Conservation (phyloP, 257 asterid species). For the Ajuga chamaepitys region DNA sequence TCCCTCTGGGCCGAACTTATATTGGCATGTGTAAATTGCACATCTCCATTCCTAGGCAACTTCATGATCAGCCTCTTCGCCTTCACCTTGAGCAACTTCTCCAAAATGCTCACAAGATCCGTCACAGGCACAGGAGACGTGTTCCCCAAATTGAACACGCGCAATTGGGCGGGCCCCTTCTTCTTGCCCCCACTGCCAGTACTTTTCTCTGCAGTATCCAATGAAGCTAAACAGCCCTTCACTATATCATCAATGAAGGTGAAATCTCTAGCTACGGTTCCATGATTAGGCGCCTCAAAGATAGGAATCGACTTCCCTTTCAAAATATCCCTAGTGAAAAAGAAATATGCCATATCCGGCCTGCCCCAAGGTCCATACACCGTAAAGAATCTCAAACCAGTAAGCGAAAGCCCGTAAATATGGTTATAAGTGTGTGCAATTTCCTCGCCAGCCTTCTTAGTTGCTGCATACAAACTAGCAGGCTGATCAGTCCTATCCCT, state of each 20-base stretch:
- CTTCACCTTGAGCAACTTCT: conserved; percentile 52
- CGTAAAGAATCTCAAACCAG: conserved; percentile 56
- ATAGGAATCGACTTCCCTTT: conserved; percentile 50
- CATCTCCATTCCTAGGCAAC: conserved; percentile 63
- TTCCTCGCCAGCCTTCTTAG: conserved; percentile 59
- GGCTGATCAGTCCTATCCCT: conserved; percentile 57
- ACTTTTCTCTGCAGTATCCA: conserved; percentile 59
- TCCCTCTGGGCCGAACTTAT: conserved; percentile 48
- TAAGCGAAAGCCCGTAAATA: conserved; percentile 51
- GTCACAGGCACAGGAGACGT: conserved; percentile 59
- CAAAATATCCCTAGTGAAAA: conserved; percentile 48
- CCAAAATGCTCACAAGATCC: conserved; percentile 53
- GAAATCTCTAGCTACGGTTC: conserved; percentile 57
- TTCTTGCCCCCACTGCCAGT: conserved; percentile 66
- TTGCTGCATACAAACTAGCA: conserved; percentile 58
- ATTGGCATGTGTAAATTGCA: conserved; percentile 58
- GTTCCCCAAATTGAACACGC: conserved; percentile 48
- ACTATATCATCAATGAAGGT: conserved; percentile 61
- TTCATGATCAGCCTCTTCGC: conserved; percentile 50
- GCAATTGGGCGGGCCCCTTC: conserved; percentile 49
- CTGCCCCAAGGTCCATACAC: conserved; percentile 73
- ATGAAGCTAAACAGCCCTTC: conserved; percentile 52
- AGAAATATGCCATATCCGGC: conserved; percentile 68
- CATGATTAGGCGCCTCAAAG: conserved; percentile 52
- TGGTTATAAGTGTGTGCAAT: conserved; percentile 58